Percentiles rank a stretch among this genome's conserved stretches.
Evolutionary conservation across 1,284 basidiomycete species (phyloP).

Genomic region (Leccinum variabile): DNA sequence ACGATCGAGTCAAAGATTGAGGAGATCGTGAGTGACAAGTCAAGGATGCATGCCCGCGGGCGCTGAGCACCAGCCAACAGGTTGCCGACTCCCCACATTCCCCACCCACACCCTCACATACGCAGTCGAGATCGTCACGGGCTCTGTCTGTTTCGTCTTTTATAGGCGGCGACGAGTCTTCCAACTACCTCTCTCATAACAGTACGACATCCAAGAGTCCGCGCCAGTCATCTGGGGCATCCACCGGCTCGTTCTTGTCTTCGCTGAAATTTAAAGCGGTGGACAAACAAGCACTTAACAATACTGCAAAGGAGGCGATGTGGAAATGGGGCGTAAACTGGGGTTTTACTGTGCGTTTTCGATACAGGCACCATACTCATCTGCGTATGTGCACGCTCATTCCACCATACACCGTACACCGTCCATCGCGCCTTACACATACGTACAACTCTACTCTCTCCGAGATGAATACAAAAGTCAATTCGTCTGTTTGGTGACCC

Average conservation of each 20-base stretch:
- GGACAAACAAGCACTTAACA: conserved; percentile 81
- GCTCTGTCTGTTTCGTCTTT: conserved; percentile 35
- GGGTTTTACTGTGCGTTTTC: conserved; percentile 37
- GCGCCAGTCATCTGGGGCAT: conserved; percentile 32
- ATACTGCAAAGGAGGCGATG: conserved; percentile 81
- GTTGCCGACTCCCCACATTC: conserved; percentile 16
- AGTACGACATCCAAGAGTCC: conserved; percentile 34
- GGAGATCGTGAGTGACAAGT: conserved; percentile 71
- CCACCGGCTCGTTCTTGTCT: conserved; percentile 61
- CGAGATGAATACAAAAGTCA: too few species aligned
- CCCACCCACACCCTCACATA: conserved; percentile 24
- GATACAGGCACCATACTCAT: too few species aligned
- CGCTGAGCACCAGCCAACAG: conserved; percentile 1
- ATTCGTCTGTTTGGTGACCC: too few species aligned
- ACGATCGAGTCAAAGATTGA: conserved; percentile 88
- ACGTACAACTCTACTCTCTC: too few species aligned
- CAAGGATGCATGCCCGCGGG: not conserved
- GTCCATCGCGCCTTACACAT: too few species aligned
- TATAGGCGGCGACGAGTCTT: conserved; percentile 28
- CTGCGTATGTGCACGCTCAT: too few species aligned
- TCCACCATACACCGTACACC: too few species aligned
- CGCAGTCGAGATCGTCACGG: conserved; percentile 29
- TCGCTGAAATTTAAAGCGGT: conserved; percentile 72
- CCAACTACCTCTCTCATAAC: conserved; percentile 29
- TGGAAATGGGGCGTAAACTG: conserved; percentile 82